Evolutionary conservation across 768 basidiomycete species (phyloP).

Genomic region (Lactarius deliciosus): DNA sequence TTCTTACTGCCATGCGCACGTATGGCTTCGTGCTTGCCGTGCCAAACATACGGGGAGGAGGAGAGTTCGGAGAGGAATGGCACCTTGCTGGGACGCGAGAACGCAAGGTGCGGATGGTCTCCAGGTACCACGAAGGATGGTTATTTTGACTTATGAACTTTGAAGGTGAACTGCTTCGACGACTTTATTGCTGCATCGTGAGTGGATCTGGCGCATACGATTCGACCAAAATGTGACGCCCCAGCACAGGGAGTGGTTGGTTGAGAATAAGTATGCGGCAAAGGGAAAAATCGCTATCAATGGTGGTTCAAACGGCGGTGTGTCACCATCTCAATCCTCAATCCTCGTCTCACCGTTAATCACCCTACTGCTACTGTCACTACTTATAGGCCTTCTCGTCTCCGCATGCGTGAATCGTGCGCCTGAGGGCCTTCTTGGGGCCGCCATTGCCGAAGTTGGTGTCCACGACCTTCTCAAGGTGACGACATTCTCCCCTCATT

Average conservation of each 20-base stretch:
- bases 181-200: slow-evolving; percentile 84
- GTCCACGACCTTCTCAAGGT: slow-evolving; percentile 81
- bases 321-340: slow-evolving; percentile 25
- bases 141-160: background rate
- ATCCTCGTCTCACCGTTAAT: background rate
- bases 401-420: slow-evolving; percentile 84
- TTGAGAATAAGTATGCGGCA: slow-evolving; percentile 68
- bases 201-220: slow-evolving; percentile 31
- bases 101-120: slow-evolving; percentile 50
- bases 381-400: slow-evolving; percentile 61
- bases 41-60: slow-evolving; percentile 54
- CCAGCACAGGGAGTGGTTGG: slow-evolving; percentile 57
- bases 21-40: slow-evolving; percentile 68
- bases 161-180: slow-evolving; percentile 69
- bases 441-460: slow-evolving; percentile 77
- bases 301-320: slow-evolving; percentile 81
- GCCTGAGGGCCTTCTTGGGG: slow-evolving; percentile 73
- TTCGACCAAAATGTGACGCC: background rate
- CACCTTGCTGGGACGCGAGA: slow-evolving; percentile 70
- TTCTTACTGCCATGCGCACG: slow-evolving; percentile 70
- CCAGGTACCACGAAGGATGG: background rate
- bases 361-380: background rate
- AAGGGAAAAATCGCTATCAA: slow-evolving; percentile 72
- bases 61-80: slow-evolving; percentile 86
- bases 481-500: slow-evolving; percentile 17